Conservation (phyloP, 192 early-diverging fungal genomes). For the Mortierella antarctica region DNA sequence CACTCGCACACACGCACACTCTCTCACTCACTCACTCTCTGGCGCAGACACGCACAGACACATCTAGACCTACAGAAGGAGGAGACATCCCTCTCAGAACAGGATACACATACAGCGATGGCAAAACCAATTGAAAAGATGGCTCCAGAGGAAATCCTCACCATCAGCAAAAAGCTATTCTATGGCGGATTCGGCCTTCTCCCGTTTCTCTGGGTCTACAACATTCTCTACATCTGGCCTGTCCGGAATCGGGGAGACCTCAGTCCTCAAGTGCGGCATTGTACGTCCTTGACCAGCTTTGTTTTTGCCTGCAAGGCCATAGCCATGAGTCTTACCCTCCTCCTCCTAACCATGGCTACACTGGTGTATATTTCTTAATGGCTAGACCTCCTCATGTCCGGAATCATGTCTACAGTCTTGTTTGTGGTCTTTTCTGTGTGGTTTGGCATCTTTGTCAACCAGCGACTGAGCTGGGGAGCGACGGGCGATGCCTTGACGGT, state of each 20-base stretch:
- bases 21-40: too few relatives aligned
- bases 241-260: constrained; percentile 62
- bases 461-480: constrained; percentile 68
- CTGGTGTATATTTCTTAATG: neutral
- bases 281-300: constrained; percentile 51
- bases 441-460: constrained; percentile 70
- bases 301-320: neutral
- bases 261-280: constrained; percentile 58
- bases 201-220: constrained; percentile 79
- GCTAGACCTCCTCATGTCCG: constrained; percentile 67
- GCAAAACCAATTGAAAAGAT: constrained; percentile 59
- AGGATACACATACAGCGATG: neutral
- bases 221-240: constrained; percentile 74
- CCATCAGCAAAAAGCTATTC: constrained; percentile 72
- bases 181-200: constrained; percentile 62
- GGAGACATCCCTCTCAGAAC: too few relatives aligned
- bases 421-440: constrained; percentile 64
- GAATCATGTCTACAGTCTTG: constrained; percentile 59
- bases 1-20: too few relatives aligned
- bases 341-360: neutral
- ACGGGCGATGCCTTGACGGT: constrained; percentile 66
- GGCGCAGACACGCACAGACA: too few relatives aligned
- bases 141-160: constrained; percentile 63
- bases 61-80: too few relatives aligned
- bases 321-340: neutral